phyloP scores from a whole-genome alignment of 768 basidiomycete species.

The Rhodosporidiobolus odoratus region DNA sequence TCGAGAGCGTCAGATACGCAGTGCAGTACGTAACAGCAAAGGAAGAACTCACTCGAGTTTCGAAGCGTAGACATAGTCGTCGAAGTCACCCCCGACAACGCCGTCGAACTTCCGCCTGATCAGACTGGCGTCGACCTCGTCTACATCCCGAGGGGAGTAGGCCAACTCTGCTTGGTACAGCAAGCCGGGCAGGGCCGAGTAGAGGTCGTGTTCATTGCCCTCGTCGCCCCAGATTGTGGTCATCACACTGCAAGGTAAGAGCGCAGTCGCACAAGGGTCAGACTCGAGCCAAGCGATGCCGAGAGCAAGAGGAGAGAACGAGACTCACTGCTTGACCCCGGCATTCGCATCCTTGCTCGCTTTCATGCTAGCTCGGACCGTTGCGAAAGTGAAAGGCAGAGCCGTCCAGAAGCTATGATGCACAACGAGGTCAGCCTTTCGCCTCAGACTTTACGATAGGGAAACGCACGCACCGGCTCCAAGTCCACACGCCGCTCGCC shows the following conservation, averaged over 20 bases:
- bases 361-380: conserved; percentile 37
- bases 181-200: conserved; percentile 35
- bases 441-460: not conserved
- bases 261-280: not conserved
- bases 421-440: too few species aligned
- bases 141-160: conserved; percentile 19
- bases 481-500: conserved; percentile 39
- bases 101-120: conserved; percentile 40
- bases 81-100: conserved; percentile 36
- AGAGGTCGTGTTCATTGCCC: conserved; percentile 38
- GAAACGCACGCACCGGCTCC: conserved; percentile 23
- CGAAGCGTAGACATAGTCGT: conserved; percentile 38
- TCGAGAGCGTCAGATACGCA: not conserved
- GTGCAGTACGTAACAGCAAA: not conserved
- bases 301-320: not conserved
- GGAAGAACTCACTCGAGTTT: conserved; percentile 36
- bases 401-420: conserved; percentile 38
- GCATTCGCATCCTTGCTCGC: conserved; percentile 28
- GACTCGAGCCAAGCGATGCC: not conserved
- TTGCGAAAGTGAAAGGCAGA: conserved; percentile 40
- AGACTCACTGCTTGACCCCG: conserved; percentile 30
- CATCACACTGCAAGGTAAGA: conserved; percentile 7
- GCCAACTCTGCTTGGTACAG: conserved; percentile 30
- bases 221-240: conserved; percentile 42
- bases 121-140: conserved; percentile 38